phyloP scores from a whole-genome alignment of 345 rosid species.

The Bruguiera sexangula region DNA sequence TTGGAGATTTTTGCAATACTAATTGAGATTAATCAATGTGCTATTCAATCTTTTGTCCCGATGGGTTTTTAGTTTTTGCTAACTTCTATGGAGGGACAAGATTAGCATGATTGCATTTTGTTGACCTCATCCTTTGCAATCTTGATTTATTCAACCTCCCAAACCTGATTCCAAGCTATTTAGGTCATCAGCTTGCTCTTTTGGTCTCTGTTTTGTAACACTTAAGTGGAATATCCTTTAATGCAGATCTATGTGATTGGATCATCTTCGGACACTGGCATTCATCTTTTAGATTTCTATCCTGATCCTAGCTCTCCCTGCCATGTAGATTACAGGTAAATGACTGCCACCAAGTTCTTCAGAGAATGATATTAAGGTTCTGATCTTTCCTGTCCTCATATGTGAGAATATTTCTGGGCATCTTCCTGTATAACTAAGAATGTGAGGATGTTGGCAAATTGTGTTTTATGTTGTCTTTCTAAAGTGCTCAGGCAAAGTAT shows the following conservation, averaged over 20 bases:
- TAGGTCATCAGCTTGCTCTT: neutral
- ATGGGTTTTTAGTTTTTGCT: no score
- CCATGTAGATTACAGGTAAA: conserved; percentile 81
- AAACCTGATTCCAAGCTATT: neutral
- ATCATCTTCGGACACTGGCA: conserved; percentile 64
- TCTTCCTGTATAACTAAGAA: neutral
- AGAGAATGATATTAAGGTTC: no score
- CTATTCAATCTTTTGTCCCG: no score
- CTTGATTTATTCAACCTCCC: neutral
- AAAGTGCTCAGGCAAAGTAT: no score
- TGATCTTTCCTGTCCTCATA: neutral
- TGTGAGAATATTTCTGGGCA: neutral
- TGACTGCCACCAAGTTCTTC: neutral
- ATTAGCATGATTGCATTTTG: neutral
- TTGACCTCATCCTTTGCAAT: neutral
- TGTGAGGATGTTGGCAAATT: no score
- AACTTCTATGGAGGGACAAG: no score
- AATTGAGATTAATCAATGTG: no score
- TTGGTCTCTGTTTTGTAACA: conserved; percentile 1
- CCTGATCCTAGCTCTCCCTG: conserved; percentile 73
- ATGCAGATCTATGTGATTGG: conserved; percentile 79
- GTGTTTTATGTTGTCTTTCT: no score
- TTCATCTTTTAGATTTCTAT: conserved; percentile 87
- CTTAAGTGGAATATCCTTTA: conserved; percentile 3
- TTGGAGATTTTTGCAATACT: no score